Evolutionary conservation across 1,284 basidiomycete species (phyloP).

Genomic region (Pyrrhoderma noxium): DNA sequence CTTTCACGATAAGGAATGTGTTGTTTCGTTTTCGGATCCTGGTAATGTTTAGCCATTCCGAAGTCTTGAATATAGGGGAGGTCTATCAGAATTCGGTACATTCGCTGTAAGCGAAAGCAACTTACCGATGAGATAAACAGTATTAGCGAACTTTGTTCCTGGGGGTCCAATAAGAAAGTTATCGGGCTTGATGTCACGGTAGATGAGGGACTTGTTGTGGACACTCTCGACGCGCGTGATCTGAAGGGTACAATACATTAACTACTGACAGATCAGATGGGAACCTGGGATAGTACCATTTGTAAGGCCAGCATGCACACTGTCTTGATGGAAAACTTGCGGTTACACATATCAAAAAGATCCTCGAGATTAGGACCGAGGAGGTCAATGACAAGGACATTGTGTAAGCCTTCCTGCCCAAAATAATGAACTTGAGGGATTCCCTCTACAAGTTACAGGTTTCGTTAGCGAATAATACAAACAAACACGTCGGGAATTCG

Average conservation of each 20-base stretch:
- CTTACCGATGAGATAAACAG: slow-evolving; percentile 86
- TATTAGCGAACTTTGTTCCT: slow-evolving; percentile 85
- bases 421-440: slow-evolving; percentile 98
- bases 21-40: slow-evolving; percentile 94
- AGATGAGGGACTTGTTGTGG: slow-evolving; percentile 97
- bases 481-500: not conserved
- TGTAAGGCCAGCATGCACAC: slow-evolving; percentile 99
- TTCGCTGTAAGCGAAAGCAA: slow-evolving; percentile 11
- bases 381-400: slow-evolving; percentile 94
- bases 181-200: slow-evolving; percentile 99
- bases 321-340: slow-evolving; percentile 95
- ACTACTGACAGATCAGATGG: not conserved
- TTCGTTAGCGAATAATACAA: not conserved
- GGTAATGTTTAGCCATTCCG: slow-evolving; percentile 98
- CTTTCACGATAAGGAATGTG: slow-evolving; percentile 99
- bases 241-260: slow-evolving; percentile 34
- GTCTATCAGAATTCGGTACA: slow-evolving; percentile 18
- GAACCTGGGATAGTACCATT: slow-evolving; percentile 60
- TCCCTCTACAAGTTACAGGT: slow-evolving; percentile 51
- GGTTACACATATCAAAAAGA: slow-evolving; percentile 96
- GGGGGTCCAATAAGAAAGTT: slow-evolving; percentile 97
- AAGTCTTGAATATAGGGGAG: slow-evolving; percentile 59
- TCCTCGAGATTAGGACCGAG: slow-evolving; percentile 96
- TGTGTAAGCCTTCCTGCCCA: slow-evolving; percentile 96
- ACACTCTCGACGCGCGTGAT: slow-evolving; percentile 96